These are phyloP conservation scores for Bipolaris gigantea DNA, from an alignment of 2,329 filamentous ascomycete genomes.

Conservation along the genomic window DNA sequence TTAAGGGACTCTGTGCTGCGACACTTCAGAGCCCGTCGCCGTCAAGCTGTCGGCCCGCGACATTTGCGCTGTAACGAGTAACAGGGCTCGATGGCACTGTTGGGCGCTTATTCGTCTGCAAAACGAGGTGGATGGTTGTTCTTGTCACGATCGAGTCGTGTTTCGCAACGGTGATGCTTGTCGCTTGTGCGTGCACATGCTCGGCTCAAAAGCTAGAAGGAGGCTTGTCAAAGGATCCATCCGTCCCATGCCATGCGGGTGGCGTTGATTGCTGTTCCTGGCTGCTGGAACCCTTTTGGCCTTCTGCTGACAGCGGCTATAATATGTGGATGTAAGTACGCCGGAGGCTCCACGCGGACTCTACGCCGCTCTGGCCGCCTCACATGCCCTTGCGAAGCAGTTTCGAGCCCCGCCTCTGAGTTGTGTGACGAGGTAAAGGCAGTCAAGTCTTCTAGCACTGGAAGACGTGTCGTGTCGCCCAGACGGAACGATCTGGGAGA, in stretches of 20 bases:
- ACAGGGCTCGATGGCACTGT: neutral
- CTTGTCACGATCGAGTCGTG: neutral
- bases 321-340: too few species aligned
- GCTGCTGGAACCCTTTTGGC: neutral
- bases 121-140: neutral
- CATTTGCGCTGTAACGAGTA: neutral
- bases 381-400: neutral
- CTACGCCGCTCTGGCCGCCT: neutral
- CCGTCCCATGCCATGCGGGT: neutral
- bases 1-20: neutral
- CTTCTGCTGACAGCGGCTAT: neutral
- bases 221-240: neutral
- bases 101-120: neutral
- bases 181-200: neutral
- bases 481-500: slow-evolving; percentile 16
- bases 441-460: neutral
- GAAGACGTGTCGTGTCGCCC: slow-evolving; percentile 8
- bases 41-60: neutral
- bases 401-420: neutral
- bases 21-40: neutral
- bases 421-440: neutral
- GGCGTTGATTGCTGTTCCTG: neutral
- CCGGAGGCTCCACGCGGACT: neutral
- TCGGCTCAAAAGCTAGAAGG: neutral
- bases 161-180: neutral